Percentiles rank a stretch among this genome's conserved stretches.
These are phyloP conservation scores for Picochlorum sp. DNA, from an alignment of 139 green algal species.

Conservation along the genomic window DNA sequence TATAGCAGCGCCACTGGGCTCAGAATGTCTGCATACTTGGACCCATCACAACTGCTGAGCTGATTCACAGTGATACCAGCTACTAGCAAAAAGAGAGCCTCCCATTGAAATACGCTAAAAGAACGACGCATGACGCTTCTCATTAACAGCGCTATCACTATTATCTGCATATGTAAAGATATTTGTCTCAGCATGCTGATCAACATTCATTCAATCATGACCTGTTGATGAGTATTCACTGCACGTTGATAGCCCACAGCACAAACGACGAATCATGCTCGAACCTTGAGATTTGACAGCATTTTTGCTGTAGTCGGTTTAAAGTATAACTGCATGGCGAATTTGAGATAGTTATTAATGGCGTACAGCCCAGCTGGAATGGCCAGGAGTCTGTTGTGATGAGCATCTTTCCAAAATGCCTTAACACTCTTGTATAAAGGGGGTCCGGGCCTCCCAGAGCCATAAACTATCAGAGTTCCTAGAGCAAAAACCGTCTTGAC, in stretches of 20 bases:
- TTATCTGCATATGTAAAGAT: conserved; percentile 15
- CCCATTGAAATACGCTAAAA: conserved; percentile 85
- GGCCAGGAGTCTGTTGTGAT: conserved; percentile 74
- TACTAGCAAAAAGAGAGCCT: conserved; percentile 89
- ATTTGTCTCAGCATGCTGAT: conserved; percentile 7
- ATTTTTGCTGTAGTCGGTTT: conserved; percentile 96
- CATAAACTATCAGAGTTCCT: conserved; percentile 58
- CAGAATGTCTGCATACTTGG: conserved; percentile 13
- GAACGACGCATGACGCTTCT: conserved; percentile 58
- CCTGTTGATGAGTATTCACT: neutral
- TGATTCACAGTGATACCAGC: conserved; percentile 95
- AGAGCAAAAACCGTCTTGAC: conserved; percentile 81
- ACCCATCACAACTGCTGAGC: conserved; percentile 42
- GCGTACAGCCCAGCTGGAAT: conserved; percentile 82
- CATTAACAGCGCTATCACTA: conserved; percentile 86
- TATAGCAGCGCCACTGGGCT: conserved; percentile 42
- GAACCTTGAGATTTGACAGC: conserved; percentile 85
- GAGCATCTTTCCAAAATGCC: conserved; percentile 48
- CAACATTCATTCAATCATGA: neutral
- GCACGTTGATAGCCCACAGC: conserved; percentile 13
- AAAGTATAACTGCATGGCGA: conserved; percentile 90
- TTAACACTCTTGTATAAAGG: conserved; percentile 52
- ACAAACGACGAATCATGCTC: conserved; percentile 2
- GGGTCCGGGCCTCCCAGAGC: conserved; percentile 48
- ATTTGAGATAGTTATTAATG: conserved; percentile 96